These are phyloP conservation scores for Cryptococcus sp. DNA, from an alignment of 1,284 basidiomycete genomes.

Conservation along the genomic window DNA sequence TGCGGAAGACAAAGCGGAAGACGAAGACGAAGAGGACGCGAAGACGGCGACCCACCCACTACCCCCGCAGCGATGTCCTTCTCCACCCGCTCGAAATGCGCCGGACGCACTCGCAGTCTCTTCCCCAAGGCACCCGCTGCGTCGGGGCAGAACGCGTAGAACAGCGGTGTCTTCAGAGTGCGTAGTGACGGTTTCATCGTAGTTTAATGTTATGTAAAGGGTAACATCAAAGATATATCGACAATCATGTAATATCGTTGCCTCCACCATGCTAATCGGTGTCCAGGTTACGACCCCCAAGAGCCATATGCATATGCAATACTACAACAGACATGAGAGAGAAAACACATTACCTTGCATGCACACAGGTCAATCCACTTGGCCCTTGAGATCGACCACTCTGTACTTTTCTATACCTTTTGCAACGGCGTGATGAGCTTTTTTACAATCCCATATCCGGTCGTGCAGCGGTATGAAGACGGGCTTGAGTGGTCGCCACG, in stretches of 20 bases:
- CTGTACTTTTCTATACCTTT: slow-evolving; percentile 55
- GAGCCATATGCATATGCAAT: too few species aligned
- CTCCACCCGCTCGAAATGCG: slow-evolving; percentile 39
- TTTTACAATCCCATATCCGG: slow-evolving; percentile 57
- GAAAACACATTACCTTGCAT: slow-evolving; percentile 4
- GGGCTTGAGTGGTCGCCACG: slow-evolving; percentile 31
- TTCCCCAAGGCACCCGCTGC: slow-evolving; percentile 30
- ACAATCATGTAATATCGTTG: too few species aligned
- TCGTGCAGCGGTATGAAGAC: slow-evolving; percentile 28
- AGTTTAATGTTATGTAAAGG: background rate
- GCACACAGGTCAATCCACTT: slow-evolving; percentile 45
- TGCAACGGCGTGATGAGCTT: slow-evolving; percentile 52
- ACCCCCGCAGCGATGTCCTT: slow-evolving; percentile 28
- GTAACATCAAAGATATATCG: too few species aligned
- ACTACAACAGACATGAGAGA: background rate
- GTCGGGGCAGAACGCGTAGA: slow-evolving; percentile 49
- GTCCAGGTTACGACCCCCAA: too few species aligned
- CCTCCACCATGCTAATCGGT: too few species aligned
- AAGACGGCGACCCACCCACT: slow-evolving; percentile 8
- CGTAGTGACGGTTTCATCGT: background rate
- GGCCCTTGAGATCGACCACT: slow-evolving; percentile 60
- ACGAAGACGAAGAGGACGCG: background rate
- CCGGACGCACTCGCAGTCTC: slow-evolving; percentile 37
- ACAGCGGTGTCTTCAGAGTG: slow-evolving; percentile 26
- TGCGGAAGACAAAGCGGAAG: background rate